These are phyloP conservation scores for Puccinellia tenuiflora DNA, from an alignment of 176 grass and related monocot genomes.

Conservation along the genomic window DNA sequence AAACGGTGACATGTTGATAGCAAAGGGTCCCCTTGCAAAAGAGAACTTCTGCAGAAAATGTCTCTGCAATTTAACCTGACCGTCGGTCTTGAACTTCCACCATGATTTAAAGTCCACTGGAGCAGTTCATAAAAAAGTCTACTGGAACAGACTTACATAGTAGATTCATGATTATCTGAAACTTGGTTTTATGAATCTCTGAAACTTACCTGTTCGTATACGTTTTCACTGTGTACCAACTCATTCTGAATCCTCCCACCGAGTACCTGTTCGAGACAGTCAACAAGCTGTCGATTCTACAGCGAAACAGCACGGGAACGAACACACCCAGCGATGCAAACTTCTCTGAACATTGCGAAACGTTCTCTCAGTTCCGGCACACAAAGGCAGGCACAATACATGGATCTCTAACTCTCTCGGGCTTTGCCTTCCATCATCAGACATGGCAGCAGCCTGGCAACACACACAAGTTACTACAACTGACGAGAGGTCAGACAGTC, in stretches of 20 bases:
- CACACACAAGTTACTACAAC: not conserved
- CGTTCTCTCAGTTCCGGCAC: not conserved
- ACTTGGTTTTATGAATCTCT: not conserved
- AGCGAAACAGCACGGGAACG: not conserved
- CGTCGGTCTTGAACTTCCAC: too few species aligned
- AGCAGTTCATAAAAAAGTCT: too few species aligned
- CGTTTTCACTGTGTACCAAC: not conserved
- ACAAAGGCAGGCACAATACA: not conserved
- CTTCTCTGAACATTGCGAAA: not conserved
- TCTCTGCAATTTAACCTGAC: too few species aligned
- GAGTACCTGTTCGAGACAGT: not conserved
- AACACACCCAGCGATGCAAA: not conserved
- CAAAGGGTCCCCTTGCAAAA: too few species aligned
- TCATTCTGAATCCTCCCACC: not conserved
- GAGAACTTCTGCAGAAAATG: too few species aligned
- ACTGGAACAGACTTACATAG: too few species aligned
- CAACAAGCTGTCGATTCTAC: not conserved
- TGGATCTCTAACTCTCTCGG: not conserved
- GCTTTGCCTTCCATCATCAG: not conserved
- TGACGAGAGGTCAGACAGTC: slow-evolving; percentile 38
- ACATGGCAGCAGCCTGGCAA: not conserved
- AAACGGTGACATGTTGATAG: not conserved
- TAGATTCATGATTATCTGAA: not conserved
- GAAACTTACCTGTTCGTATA: not conserved
- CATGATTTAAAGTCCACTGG: too few species aligned